Conservation (phyloP, 164 flowering plant species). For the Akebia trifoliata region DNA sequence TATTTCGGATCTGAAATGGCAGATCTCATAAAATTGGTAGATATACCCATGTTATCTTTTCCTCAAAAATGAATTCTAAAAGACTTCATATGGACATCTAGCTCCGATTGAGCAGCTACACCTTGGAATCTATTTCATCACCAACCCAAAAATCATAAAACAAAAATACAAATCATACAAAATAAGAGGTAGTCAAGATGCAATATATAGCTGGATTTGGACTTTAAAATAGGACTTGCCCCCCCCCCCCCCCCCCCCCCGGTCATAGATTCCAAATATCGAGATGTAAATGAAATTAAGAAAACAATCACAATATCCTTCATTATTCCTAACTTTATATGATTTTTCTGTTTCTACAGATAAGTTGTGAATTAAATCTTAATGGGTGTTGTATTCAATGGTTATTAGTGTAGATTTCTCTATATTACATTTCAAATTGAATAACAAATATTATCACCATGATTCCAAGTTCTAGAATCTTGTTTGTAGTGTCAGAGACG, state of each 20-base stretch:
- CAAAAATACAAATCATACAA: too few species aligned
- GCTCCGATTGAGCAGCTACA: background rate
- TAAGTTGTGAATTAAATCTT: background rate
- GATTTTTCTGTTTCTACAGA: background rate
- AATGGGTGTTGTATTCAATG: background rate
- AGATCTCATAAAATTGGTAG: background rate
- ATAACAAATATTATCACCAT: background rate
- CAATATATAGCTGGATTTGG: too few species aligned
- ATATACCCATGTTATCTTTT: background rate
- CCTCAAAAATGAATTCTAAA: background rate
- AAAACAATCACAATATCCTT: constrained; percentile 1
- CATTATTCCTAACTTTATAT: background rate
- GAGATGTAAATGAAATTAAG: background rate
- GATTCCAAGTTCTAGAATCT: background rate
- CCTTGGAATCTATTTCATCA: background rate
- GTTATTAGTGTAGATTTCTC: background rate
- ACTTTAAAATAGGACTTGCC: too few species aligned
- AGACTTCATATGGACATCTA: background rate
- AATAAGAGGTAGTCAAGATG: background rate
- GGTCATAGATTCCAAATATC: background rate
- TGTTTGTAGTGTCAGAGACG: background rate
- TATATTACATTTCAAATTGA: background rate
- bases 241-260: too few species aligned
- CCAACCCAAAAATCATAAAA: background rate
- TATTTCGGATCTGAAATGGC: background rate